phyloP scores from a whole-genome alignment of 306 rosid species.

The Acmispon strigosus region DNA sequence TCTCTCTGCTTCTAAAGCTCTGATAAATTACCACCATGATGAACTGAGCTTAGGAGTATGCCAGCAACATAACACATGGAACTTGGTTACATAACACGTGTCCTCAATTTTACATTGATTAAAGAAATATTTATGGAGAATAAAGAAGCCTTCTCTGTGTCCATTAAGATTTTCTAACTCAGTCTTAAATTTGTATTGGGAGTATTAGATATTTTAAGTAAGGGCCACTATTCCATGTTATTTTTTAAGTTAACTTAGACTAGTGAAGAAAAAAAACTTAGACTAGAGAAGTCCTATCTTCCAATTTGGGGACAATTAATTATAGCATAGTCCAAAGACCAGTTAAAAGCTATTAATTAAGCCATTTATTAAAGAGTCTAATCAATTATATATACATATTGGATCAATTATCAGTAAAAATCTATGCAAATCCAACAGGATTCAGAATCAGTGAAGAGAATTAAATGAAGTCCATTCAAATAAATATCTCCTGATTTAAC shows the following conservation, averaged over 20 bases:
- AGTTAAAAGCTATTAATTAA: not conserved
- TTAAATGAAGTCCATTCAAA: not conserved
- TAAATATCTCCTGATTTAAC: not conserved
- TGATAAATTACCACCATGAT: not conserved
- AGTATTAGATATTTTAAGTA: not conserved
- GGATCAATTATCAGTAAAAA: not conserved
- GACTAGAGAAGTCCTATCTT: not conserved
- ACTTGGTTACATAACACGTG: not conserved
- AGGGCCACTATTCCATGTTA: not conserved
- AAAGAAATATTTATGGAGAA: not conserved
- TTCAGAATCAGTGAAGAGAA: not conserved
- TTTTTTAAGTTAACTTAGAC: not conserved
- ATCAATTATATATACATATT: not conserved
- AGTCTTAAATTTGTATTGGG: not conserved
- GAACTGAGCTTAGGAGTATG: not conserved
- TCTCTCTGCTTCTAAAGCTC: not conserved
- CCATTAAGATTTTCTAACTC: not conserved
- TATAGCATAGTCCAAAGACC: not conserved
- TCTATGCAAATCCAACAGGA: not conserved
- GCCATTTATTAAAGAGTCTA: not conserved
- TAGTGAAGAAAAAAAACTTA: not conserved
- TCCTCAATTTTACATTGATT: not conserved
- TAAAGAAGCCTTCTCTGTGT: not conserved
- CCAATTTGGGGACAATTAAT: not conserved
- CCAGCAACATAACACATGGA: not conserved